Evolutionary conservation across 2,329 filamentous ascomycete species (phyloP), one percentile per base, ranked within the genome.

Genomic region (Calonectria pseudoreteaudii): DNA sequence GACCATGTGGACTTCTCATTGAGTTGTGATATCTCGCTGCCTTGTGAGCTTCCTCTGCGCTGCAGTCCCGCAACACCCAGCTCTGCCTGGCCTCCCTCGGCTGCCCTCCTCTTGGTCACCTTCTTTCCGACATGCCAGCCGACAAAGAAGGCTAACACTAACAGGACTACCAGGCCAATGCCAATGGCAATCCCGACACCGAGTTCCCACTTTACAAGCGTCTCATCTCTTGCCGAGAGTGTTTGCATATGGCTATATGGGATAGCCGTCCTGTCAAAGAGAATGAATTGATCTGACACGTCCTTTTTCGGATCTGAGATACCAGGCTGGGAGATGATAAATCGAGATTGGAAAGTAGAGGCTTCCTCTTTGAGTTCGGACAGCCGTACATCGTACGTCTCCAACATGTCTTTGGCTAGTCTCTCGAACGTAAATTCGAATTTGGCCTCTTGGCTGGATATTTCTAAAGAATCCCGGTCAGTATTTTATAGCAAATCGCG

Each of bases 401-500:
- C 69, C 13, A 71, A 71, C 23, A 75, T 76, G 23, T 76, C 72
- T 13, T 74, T 64, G 30, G 76, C 75, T 0, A 79, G 67, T 18
- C 69, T 68, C 49, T 74, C 66, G 36, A 77, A 77, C 36, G 62
- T 74, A 65, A 77, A 76, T 5, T 76, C 76, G 23, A 74, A 78
- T 0, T 70, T 71, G 1, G 68, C 71, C 44, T 78, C 70, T 11
- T 68, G 68, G 5, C 62, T 68, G 3, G 74, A 68, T 16, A 77
- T 66, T 18, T 72, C 77, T 77, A 20, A 23, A 6, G 26, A 6
- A 14, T 9, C 3, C 8, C 6, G 2, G 28, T 78, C 41, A 79
- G 67, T 18, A 14, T n/a, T 3, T 9, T 4, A 3, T 14, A 4
- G 18, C 11, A 18, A 9, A 56, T 18, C 1, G 30, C 23, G 10